Evolutionary conservation across 176 grass and related monocot genomes (phyloP), one percentile per base, ranked within the genome.

Genomic region (Triticum urartu): DNA sequence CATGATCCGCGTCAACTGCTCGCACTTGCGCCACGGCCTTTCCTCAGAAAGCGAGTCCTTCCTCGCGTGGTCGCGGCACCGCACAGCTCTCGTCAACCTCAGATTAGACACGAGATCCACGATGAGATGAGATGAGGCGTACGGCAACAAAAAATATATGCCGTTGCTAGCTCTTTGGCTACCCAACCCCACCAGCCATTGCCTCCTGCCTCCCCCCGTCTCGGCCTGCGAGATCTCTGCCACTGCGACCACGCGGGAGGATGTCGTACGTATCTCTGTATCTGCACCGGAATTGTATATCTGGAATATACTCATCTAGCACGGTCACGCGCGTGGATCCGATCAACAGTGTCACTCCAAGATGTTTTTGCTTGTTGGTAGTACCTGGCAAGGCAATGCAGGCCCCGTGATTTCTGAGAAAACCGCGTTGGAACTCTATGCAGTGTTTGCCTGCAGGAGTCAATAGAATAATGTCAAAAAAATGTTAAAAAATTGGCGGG

Each of bases 71-170:
- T 76, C 28, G 20, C 32, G 1, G 22, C 5, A 43, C 11, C 6
- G 61, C 1, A 32, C 5, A 35, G 13, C 24, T 70, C 17, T 56
- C 34, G 84, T 79, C 75, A 71, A 71, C 65, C 48, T 22, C 48
- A 56, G 17, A 79, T 79, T 38, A 25, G 24, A 4, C 79, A 86
- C 76, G 76, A 68, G 65, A 61, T 71, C 17, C 84, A 86, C 36
- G 84, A 42, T 15, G 75, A 20, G 64, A 34, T 21, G 12, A 50
- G 84, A 35, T 21, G 13, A 52, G 36, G 4, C 39, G 13, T 54
- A 54, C 32, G 10, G 8, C 5, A 32, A 30, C 4, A 9, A 64
- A 26, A 42, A 28, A 45, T 18, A 38, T 43, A 9, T 13, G 18
- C 9, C 30, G 39, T 71, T 34, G 25, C 50, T 48, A 24, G 22